Percentiles rank a stretch among this genome's conserved stretches.
Conservation (phyloP, 768 basidiomycete species). For the Termitomyces sp. region DNA sequence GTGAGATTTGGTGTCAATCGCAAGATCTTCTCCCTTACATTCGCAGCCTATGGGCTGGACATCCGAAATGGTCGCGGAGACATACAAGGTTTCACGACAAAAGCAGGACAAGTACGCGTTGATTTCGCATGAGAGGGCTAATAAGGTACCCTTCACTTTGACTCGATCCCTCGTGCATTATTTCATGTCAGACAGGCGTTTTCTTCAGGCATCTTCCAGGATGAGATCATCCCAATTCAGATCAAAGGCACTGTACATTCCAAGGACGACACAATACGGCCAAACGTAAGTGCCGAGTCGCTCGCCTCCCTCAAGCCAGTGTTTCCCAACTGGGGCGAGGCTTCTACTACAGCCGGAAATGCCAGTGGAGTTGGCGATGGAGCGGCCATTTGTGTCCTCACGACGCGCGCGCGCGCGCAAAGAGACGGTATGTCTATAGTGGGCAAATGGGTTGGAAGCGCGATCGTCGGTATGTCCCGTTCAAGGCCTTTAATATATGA, state of each 20-base stretch:
- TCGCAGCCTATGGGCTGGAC: conserved; percentile 92
- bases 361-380: conserved; percentile 92
- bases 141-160: conserved; percentile 37
- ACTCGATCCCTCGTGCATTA: neutral
- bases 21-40: neutral
- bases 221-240: conserved; percentile 88
- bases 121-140: conserved; percentile 82
- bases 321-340: conserved; percentile 76
- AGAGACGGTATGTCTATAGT: conserved; percentile 74
- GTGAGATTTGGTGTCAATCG: conserved; percentile 27
- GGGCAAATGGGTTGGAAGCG: conserved; percentile 77
- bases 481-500: neutral
- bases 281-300: conserved; percentile 75
- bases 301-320: conserved; percentile 80
- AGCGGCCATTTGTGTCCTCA: conserved; percentile 80
- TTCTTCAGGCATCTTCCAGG: conserved; percentile 67
- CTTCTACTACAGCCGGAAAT: conserved; percentile 78
- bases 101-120: conserved; percentile 90
- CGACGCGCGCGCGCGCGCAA: conserved; percentile 75
- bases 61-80: conserved; percentile 84
- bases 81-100: conserved; percentile 72
- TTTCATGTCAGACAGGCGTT: conserved; percentile 46
- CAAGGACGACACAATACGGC: conserved; percentile 84
- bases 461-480: conserved; percentile 63
- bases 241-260: conserved; percentile 64